Evolutionary conservation across 2,329 filamentous ascomycete genomes (phyloP).

Genomic region (Stachybotrys echinatus): DNA sequence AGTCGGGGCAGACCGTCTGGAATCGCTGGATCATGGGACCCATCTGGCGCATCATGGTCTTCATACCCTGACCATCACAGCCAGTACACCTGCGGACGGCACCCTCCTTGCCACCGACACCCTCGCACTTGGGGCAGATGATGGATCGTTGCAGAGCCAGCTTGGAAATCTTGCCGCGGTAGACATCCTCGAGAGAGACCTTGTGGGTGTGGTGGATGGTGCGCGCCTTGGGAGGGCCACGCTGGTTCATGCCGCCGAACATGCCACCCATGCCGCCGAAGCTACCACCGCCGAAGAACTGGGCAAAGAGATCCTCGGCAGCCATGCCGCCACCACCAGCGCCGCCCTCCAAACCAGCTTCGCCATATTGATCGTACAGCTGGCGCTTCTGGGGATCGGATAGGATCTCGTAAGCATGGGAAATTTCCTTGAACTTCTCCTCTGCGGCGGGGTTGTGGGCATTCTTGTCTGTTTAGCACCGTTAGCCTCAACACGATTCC

Average conservation of each 20-base stretch:
- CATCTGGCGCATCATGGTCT: slow-evolving; percentile 99
- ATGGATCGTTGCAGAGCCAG: slow-evolving; percentile 95
- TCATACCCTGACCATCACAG: slow-evolving; percentile 94
- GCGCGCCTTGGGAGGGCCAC: slow-evolving; percentile 80
- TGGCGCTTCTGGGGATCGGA: slow-evolving; percentile 87
- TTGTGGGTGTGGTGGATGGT: slow-evolving; percentile 99
- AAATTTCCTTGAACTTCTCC: slow-evolving; percentile 98
- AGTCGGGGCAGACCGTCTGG: slow-evolving; percentile 98
- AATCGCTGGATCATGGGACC: slow-evolving; percentile 99
- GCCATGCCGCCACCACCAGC: slow-evolving; percentile 75
- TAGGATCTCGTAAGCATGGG: slow-evolving; percentile 91
- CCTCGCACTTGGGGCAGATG: slow-evolving; percentile 92
- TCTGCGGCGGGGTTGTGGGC: slow-evolving; percentile 86
- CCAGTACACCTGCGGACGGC: slow-evolving; percentile 89
- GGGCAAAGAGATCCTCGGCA: slow-evolving; percentile 91
- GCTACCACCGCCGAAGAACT: slow-evolving; percentile 88
- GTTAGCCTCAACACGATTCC: slow-evolving; percentile 12
- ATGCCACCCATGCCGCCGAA: slow-evolving; percentile 61
- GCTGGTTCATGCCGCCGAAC: slow-evolving; percentile 73
- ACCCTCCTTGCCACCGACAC: slow-evolving; percentile 92
- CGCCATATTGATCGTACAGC: slow-evolving; percentile 95
- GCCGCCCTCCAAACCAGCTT: slow-evolving; percentile 90
- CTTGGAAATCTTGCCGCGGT: slow-evolving; percentile 96
- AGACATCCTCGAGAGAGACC: slow-evolving; percentile 95
- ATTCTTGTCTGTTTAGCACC: slow-evolving; percentile 75